A percentile compares a stretch with the other conserved stretches of the same genome.
Evolutionary conservation across 768 basidiomycete species (phyloP).

Genomic region (Serendipita sp.): DNA sequence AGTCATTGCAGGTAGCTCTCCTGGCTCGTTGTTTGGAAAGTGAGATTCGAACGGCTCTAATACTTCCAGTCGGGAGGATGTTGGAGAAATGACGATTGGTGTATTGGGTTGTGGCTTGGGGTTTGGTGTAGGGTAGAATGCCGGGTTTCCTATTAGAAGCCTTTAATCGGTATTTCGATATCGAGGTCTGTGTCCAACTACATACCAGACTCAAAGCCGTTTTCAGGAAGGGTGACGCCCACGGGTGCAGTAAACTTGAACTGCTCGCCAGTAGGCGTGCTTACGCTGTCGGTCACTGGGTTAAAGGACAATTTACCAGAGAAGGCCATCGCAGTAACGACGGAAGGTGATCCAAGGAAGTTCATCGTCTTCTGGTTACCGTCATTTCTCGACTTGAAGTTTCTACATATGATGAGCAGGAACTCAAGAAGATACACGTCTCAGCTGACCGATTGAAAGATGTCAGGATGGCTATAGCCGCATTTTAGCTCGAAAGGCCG

Average conservation of each 20-base stretch:
- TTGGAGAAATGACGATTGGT: conserved; percentile 55
- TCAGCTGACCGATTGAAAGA: conserved; percentile 70
- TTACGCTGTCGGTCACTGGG: conserved; percentile 62
- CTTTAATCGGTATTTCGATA: neutral
- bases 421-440: neutral
- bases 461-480: conserved; percentile 95
- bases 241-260: conserved; percentile 77
- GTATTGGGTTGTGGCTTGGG: conserved; percentile 65
- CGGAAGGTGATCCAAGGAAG: conserved; percentile 90
- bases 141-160: conserved; percentile 21
- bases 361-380: conserved; percentile 92
- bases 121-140: conserved; percentile 59
- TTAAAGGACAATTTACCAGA: conserved; percentile 89
- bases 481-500: too few species aligned
- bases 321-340: conserved; percentile 96
- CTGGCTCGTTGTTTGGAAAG: conserved; percentile 36
- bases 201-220: conserved; percentile 62
- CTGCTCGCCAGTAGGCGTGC: conserved; percentile 45
- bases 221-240: conserved; percentile 67
- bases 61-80: conserved; percentile 72
- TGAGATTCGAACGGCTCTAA: conserved; percentile 72
- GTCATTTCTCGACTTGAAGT: conserved; percentile 92
- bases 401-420: conserved; percentile 20
- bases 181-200: neutral
- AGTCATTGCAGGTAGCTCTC: conserved; percentile 66